phyloP scores from a whole-genome alignment of 106 monocot species.

The Posidonia australis region DNA sequence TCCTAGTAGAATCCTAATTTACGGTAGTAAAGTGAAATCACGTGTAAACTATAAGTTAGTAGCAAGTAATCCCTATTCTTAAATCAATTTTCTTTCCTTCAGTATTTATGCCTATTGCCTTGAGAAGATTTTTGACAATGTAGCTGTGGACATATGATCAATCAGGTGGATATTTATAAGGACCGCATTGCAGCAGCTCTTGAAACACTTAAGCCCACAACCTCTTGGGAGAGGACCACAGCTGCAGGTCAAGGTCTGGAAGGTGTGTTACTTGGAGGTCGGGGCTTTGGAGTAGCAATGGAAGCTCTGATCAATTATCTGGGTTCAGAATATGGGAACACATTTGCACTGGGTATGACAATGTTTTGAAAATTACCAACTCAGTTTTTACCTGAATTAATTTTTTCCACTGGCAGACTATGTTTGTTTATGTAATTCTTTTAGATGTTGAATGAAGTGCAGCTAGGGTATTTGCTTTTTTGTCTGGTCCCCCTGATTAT shows the following conservation, averaged over 20 bases:
- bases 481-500: slow-evolving; percentile 99
- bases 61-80: too few relatives aligned
- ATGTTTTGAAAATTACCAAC: background rate
- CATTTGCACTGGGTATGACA: slow-evolving; percentile 89
- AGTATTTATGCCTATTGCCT: background rate
- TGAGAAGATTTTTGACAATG: background rate
- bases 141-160: background rate
- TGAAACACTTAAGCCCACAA: slow-evolving; percentile 81
- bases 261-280: slow-evolving; percentile 69
- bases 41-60: too few relatives aligned
- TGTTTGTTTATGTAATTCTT: slow-evolving; percentile 5
- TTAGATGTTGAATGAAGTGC: slow-evolving; percentile 4
- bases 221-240: slow-evolving; percentile 84
- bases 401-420: background rate
- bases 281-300: slow-evolving; percentile 92
- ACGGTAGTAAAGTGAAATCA: too few relatives aligned
- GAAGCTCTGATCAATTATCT: slow-evolving; percentile 72
- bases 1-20: too few relatives aligned
- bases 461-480: slow-evolving; percentile 99
- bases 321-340: slow-evolving; percentile 89
- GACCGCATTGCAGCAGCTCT: slow-evolving; percentile 90
- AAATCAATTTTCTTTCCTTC: too few relatives aligned
- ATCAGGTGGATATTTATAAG: slow-evolving; percentile 81
- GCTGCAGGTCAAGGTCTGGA: slow-evolving; percentile 66
- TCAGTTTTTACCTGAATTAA: background rate